These are phyloP conservation scores for Delphinella strobiligena DNA, from an alignment of 2,329 filamentous ascomycete genomes.

Conservation along the genomic window DNA sequence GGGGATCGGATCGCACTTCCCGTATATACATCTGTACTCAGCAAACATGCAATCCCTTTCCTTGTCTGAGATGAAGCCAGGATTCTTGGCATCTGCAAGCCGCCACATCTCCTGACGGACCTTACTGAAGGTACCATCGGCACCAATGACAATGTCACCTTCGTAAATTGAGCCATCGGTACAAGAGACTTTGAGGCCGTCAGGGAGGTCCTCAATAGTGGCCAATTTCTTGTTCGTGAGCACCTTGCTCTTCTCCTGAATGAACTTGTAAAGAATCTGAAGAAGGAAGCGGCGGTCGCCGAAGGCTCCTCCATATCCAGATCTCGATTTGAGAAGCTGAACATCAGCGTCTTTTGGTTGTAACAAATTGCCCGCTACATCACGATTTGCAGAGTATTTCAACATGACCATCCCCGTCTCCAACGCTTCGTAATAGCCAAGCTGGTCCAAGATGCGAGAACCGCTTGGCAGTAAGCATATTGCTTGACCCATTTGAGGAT, in stretches of 20 bases:
- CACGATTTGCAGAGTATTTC: neutral
- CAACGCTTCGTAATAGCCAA: slow-evolving; percentile 29
- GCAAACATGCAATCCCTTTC: slow-evolving; percentile 12
- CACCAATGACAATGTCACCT: slow-evolving; percentile 18
- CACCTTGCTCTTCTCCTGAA: slow-evolving; percentile 13
- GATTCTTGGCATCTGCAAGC: slow-evolving; percentile 8
- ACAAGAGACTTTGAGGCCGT: slow-evolving; percentile 5
- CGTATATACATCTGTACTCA: slow-evolving; percentile 26
- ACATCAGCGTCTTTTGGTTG: neutral
- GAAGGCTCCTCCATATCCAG: slow-evolving; percentile 13
- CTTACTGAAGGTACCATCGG: slow-evolving; percentile 17
- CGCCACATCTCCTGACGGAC: slow-evolving; percentile 17
- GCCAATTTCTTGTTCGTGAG: slow-evolving; percentile 3
- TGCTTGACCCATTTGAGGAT: slow-evolving; percentile 35
- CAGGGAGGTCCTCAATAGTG: neutral
- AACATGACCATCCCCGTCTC: slow-evolving; percentile 9
- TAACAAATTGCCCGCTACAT: neutral
- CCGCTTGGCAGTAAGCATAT: slow-evolving; percentile 35
- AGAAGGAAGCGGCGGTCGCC: slow-evolving; percentile 19
- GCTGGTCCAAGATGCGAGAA: slow-evolving; percentile 36
- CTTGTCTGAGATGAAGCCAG: slow-evolving; percentile 9
- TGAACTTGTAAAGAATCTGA: slow-evolving; percentile 12
- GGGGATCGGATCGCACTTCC: slow-evolving; percentile 22
- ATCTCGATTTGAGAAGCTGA: slow-evolving; percentile 4
- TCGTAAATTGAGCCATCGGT: slow-evolving; percentile 6